Base-by-base conservation (phyloP, 1,284 basidiomycete species). In the Sporisorium sorghi region DNA sequence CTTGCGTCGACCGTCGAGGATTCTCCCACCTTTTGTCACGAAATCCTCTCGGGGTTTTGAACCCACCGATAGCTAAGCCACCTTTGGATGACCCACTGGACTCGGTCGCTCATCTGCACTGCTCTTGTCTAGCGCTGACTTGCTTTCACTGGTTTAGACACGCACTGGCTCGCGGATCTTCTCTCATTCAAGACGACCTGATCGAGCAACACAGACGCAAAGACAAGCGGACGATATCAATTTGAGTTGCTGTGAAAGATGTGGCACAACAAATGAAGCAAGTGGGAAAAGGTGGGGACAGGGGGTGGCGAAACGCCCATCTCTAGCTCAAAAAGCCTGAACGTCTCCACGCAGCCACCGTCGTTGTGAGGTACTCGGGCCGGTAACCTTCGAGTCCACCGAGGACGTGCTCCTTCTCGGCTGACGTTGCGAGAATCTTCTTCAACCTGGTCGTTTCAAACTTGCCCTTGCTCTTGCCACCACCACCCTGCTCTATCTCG, bases 301-400 rank as follows among this genome's bases (percentile, higher is more conserved):
- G 15, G 10, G 35, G 19, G 26, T 4, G 30, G 28, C 28, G 26
- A 7, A 6, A 48, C 33, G n/a, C 51, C 12, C 26, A 8, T 43
- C 46, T 58, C 46, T 58, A 65, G 3, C 47, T 19, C 5, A 71
- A 50, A 42, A 71, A 71, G 15, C 47, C 58, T 9, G 68, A 54
- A n/a, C 43, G 32, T 40, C 35, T 64, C 68, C 68, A 71, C 23
- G 62, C 58, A 12, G 58, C 58, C 42, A 71, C 54, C 0, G 58
- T 71, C 4, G 21, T 49, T 2, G 54, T 62, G 1, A 71, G 50
- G 26, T 61, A 58, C 37, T 65, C 62, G 21, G 68, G 62, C 37
- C 30, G 42, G 21, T 65, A 65, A 11, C 62, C 58, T 8, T 9
- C 33, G 8, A 71, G 53, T 14, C 67, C 57, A 21, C 47, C 49